Percentiles rank a stretch among this genome's conserved stretches.
phyloP scores from a whole-genome alignment of 345 rosid species.

The Geranium brycei region DNA sequence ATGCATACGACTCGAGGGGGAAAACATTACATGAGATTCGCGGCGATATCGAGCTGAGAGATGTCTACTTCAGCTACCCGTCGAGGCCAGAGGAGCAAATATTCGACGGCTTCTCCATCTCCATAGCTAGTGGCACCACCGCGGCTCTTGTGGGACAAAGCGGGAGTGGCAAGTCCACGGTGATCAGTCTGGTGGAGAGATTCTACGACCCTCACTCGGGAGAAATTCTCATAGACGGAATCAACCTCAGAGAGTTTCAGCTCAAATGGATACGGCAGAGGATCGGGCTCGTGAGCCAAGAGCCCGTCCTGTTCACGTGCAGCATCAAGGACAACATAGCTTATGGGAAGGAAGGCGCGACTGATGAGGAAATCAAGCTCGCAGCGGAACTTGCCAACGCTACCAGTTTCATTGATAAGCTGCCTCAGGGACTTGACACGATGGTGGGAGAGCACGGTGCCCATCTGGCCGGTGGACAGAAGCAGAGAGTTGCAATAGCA shows the following conservation, averaged over 20 bases:
- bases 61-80: slow-evolving; percentile 61
- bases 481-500: slow-evolving; percentile 84
- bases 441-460: slow-evolving; percentile 92
- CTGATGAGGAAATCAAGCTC: slow-evolving; percentile 47
- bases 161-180: slow-evolving; percentile 87
- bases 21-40: slow-evolving; percentile 40
- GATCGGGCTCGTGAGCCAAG: slow-evolving; percentile 78
- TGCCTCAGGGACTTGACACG: slow-evolving; percentile 75
- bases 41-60: slow-evolving; percentile 55
- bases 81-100: slow-evolving; percentile 65
- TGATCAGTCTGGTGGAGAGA: slow-evolving; percentile 61
- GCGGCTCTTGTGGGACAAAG: slow-evolving; percentile 80
- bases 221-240: slow-evolving; percentile 50
- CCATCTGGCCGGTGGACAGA: slow-evolving; percentile 91
- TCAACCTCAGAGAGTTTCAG: slow-evolving; percentile 54
- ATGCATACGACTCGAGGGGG: slow-evolving; percentile 43
- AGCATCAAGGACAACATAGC: slow-evolving; percentile 63
- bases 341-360: slow-evolving; percentile 65
- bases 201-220: slow-evolving; percentile 73
- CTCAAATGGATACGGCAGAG: slow-evolving; percentile 64
- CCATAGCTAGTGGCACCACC: slow-evolving; percentile 48
- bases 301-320: slow-evolving; percentile 59
- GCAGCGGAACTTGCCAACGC: slow-evolving; percentile 77
- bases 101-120: slow-evolving; percentile 55
- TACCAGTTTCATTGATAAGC: slow-evolving; percentile 55